Percentiles rank a stretch among this genome's conserved stretches.
These are phyloP conservation scores for Cladophialophora chaetospira DNA, from an alignment of 2,329 filamentous ascomycete species.

Conservation along the genomic window DNA sequence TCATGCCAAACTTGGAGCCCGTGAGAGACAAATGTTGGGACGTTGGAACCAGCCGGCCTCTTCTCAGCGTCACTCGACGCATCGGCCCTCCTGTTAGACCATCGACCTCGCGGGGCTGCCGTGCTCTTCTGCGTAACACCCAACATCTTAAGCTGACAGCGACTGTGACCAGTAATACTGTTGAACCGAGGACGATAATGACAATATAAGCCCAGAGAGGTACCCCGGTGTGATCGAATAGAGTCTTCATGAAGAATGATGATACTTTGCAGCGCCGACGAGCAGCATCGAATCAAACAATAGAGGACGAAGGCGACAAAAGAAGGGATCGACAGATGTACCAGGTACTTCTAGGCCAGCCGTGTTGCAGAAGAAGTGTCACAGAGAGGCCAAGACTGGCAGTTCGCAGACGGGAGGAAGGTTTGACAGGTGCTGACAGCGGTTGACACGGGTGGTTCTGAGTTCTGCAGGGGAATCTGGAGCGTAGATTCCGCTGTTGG, in stretches of 20 bases:
- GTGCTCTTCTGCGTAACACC: conserved; percentile 19
- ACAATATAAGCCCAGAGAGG: conserved; percentile 33
- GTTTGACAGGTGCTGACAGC: neutral
- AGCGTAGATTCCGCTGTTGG: neutral
- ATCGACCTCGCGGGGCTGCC: conserved; percentile 16
- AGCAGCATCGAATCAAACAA: conserved; percentile 21
- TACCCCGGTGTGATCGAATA: conserved; percentile 28
- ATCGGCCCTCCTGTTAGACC: conserved; percentile 27
- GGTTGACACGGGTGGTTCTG: neutral
- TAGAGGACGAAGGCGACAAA: neutral
- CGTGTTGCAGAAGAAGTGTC: too few relatives aligned
- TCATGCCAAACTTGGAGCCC: conserved; percentile 33
- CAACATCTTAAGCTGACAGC: conserved; percentile 25
- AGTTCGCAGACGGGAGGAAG: neutral
- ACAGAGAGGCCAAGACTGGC: too few relatives aligned
- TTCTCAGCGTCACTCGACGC: conserved; percentile 31
- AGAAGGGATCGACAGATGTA: neutral
- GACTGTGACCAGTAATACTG: conserved; percentile 21
- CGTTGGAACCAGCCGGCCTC: conserved; percentile 31
- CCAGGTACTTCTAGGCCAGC: too few relatives aligned
- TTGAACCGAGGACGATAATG: conserved; percentile 30
- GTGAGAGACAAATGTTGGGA: conserved; percentile 34
- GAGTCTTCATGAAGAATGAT: conserved; percentile 31
- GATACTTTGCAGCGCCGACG: neutral
- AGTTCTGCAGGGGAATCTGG: neutral